Base-by-base conservation (phyloP, 1,284 basidiomycete genomes). In the Leccinum angustisporum region DNA sequence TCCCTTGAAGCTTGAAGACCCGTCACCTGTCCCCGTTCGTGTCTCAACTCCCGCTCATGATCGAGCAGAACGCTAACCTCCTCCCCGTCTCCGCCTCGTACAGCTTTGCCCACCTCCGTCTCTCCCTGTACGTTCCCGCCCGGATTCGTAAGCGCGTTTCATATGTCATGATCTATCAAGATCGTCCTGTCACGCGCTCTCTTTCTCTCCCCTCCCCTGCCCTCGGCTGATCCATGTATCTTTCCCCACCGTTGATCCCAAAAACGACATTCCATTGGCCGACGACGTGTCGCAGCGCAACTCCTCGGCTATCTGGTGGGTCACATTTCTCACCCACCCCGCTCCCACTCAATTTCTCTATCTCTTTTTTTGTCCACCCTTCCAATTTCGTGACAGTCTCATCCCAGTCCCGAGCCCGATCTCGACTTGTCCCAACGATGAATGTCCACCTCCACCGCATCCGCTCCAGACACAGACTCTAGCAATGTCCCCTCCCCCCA, bases 91-190 rank as follows among this genome's bases (percentile, higher is more conserved):
- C 82, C 72, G 77, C 79, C 62, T 14, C 25, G 27, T 86, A 85
- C 77, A 83, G 83, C 83, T 80, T 87, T 66, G 81, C 83, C 54
- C 84, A 86, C 72, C 80, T 86, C 62, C 83, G 87, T 62, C 83
- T 81, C 72, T 78, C 81, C 43, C 78, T 84, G 85, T 87, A 67
- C 75, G 85, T 83, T 56, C 56, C 9, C 38, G 36, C 36, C 14
- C 40, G 13, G 55, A 30, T 63, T 63, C 59, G 60, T 65, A 65
- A 64, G 61, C 67, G 61, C 62, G 61, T 74, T 66, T 68, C 69
- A 70, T 69, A 63, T 69, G 71, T 70, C 73, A 66, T 63, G 63
- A 72, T 67, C 69, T 59, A 64, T 64, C 67, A 62, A 64, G 65
- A 72, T 68, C 69, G 63, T 57, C 64, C 63, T 67, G 71, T 69